A percentile compares a stretch with the other conserved stretches of the same genome.
These are phyloP conservation scores for Aspergillus quadricinctus DNA, from an alignment of 2,329 filamentous ascomycete genomes.

Conservation along the genomic window DNA sequence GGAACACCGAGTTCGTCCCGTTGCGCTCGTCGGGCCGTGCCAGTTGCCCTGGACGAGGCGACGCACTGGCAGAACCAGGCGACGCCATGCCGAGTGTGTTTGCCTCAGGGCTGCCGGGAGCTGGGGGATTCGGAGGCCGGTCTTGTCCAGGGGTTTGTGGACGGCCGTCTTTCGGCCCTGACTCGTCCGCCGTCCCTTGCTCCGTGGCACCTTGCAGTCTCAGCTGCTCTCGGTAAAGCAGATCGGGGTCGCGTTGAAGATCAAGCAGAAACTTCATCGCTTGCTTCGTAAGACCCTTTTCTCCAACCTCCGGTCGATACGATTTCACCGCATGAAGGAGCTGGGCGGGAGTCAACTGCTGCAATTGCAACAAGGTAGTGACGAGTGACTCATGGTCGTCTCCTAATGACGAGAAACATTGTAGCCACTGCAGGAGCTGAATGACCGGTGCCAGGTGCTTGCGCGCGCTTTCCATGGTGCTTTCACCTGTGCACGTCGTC, in stretches of 20 bases:
- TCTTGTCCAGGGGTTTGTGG: constrained; percentile 27
- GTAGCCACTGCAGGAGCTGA: constrained; percentile 92
- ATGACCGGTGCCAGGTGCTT: constrained; percentile 85
- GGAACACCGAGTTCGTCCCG: constrained; percentile 50
- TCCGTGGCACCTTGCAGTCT: constrained; percentile 28
- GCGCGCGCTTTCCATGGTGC: constrained; percentile 76
- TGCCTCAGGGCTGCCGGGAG: constrained; percentile 18
- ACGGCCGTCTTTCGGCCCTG: constrained; percentile 16
- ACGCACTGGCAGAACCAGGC: constrained; percentile 18
- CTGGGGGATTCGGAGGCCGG: constrained; percentile 4
- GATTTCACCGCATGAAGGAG: constrained; percentile 87
- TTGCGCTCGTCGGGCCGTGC: constrained; percentile 23
- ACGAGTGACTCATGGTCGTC: constrained; percentile 87
- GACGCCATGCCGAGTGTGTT: constrained; percentile 17
- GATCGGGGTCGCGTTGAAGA: constrained; percentile 69
- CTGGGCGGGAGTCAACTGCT: constrained; percentile 78
- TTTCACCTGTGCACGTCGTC: constrained; percentile 78
- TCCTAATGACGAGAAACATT: constrained; percentile 91
- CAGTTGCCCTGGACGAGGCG: constrained; percentile 20
- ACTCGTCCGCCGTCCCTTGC: constrained; percentile 13
- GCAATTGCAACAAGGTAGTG: constrained; percentile 83
- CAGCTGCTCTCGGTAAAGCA: constrained; percentile 42
- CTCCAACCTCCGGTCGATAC: constrained; percentile 90
- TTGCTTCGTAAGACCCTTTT: constrained; percentile 84
- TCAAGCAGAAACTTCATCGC: constrained; percentile 81